Conservation (phyloP, 176 grass and related monocot genomes). For the Miscanthus lutarioriparius region DNA sequence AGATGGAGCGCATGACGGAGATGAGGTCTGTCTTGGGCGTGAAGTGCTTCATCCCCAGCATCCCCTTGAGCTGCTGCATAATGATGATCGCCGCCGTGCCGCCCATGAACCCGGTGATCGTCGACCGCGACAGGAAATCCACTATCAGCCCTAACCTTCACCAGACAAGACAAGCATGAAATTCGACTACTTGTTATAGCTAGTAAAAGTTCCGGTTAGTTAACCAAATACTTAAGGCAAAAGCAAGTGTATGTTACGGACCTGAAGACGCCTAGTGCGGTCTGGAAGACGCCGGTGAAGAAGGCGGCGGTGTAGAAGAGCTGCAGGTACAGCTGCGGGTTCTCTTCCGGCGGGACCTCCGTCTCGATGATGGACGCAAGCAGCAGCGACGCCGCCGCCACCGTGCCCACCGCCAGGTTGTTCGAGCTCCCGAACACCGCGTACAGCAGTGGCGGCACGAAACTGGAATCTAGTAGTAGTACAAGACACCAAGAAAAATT, state of each 20-base stretch:
- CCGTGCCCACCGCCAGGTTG: conserved; percentile 88
- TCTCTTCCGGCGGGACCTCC: conserved; percentile 41
- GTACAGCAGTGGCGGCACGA: conserved; percentile 90
- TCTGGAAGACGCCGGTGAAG: conserved; percentile 89
- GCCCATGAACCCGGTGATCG: conserved; percentile 95
- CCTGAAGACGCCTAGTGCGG: conserved; percentile 76
- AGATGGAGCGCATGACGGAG: conserved; percentile 66
- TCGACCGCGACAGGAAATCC: conserved; percentile 90
- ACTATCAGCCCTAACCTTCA: conserved; percentile 82
- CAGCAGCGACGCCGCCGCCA: conserved; percentile 85
- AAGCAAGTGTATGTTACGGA: not conserved
- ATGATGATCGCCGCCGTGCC: conserved; percentile 92
- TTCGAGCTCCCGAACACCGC: conserved; percentile 90
- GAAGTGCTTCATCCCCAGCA: conserved; percentile 89
- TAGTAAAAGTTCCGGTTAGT: not conserved
- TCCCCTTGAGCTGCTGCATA: conserved; percentile 90
- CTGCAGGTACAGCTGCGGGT: conserved; percentile 61
- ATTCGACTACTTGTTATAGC: not conserved
- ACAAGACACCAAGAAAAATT: too few relatives aligned
- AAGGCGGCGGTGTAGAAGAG: conserved; percentile 91
- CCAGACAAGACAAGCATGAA: not conserved
- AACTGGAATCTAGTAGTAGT: conserved; percentile 71
- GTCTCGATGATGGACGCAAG: conserved; percentile 68
- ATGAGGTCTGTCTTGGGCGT: conserved; percentile 83
- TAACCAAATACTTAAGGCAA: not conserved